Base-by-base conservation (phyloP, 1,139 yeast species). In the Protomyces inouyei region DNA sequence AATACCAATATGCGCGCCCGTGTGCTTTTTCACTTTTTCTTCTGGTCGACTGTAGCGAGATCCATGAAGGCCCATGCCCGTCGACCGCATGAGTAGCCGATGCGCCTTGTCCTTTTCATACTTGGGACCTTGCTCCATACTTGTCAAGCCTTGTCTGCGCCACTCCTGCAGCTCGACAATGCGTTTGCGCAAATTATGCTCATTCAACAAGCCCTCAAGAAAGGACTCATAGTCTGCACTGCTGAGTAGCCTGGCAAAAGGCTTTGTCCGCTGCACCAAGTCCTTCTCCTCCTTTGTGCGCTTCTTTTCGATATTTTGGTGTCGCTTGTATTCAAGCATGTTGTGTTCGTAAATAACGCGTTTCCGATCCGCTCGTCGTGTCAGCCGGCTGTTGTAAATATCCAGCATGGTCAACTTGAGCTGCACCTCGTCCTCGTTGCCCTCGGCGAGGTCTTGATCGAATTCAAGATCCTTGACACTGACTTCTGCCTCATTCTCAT, bases 401-500 rank as follows among this genome's bases (percentile, higher is more conserved):
- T 90, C 96, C 70, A 93, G 78, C 3, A 91, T 86, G 0, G 96
- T 85, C 70, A 93, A 80, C 74, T 93, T 93, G 72, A 93, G 82
- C 72, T 93, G 96, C 59, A 92, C 86, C 73, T 93, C 98, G 60
- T 86, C 85, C 36, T 87, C 85, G 67, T 86, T 85, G 72, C 93
- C 98, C 32, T 53, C 64, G 3, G 60, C 57, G n/a, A 60, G 32
- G 68, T 93, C 98, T 0, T 95, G 90, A 71, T 93, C 98, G 73
- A 95, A 93, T 6, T 87, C 83, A 93, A 93, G 89, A 74, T 95
- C 98, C 74, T 93, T 95, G 46, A 93, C 90, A 0, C 95, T 86
- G 65, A 87, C 81, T 75, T 93, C 99, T 0, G 98, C 98, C 63
- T 93, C 99, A 72, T 93, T 93, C 74, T 95, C 98, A 51, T 88